phyloP scores from a whole-genome alignment of 441 rosid genomes.

The Eutrema salsugineum region DNA sequence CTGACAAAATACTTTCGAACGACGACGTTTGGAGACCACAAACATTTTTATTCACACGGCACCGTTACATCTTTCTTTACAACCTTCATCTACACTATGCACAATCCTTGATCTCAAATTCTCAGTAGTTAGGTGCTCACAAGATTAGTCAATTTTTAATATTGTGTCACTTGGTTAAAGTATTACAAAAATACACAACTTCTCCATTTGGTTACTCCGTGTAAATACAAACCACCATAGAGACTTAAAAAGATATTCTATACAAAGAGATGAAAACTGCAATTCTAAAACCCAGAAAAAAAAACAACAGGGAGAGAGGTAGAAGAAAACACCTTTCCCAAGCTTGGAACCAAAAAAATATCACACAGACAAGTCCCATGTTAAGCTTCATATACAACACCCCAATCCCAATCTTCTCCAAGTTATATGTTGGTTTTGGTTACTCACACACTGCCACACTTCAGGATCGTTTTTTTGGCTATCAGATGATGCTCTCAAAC shows the following conservation, averaged over 20 bases:
- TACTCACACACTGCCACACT: conserved; percentile 26
- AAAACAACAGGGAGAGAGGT: conserved; percentile 3
- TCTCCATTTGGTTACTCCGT: conserved; percentile 2
- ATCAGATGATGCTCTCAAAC: conserved; percentile 44
- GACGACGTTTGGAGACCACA: too few relatives aligned
- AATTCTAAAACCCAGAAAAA: background rate
- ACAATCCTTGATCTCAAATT: too few relatives aligned
- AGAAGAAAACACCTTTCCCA: conserved; percentile 13
- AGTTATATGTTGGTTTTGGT: conserved; percentile 16
- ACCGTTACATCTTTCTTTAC: too few relatives aligned
- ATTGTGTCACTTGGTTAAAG: background rate
- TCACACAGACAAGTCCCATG: conserved; percentile 12
- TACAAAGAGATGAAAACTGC: conserved; percentile 9
- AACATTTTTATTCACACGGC: too few relatives aligned
- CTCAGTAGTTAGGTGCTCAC: background rate
- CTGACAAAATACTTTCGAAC: too few relatives aligned
- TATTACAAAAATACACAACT: background rate
- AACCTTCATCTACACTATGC: too few relatives aligned
- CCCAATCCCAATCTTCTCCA: background rate
- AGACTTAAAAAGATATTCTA: conserved; percentile 11
- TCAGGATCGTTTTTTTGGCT: background rate
- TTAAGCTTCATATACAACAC: conserved; percentile 25
- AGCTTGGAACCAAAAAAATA: background rate
- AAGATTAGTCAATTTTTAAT: background rate
- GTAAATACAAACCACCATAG: conserved; percentile 23